Conservation (phyloP, 495 filamentous ascomycete genomes). For the Podospora bellae-mahoneyi region DNA sequence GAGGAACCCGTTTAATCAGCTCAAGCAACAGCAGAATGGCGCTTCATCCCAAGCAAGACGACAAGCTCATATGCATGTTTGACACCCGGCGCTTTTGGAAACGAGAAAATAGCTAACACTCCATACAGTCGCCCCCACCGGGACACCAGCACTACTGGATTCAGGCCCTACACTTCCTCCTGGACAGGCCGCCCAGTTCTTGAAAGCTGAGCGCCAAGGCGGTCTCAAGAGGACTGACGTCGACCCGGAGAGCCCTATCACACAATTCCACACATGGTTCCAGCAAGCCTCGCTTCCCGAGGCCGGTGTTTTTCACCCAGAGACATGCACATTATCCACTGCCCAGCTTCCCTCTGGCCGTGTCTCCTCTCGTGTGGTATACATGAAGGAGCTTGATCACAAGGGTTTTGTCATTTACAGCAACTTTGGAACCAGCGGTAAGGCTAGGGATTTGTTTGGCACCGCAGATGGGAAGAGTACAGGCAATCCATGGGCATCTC, state of each 20-base stretch:
- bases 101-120: background rate
- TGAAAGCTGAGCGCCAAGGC: conserved; percentile 39
- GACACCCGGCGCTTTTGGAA: background rate
- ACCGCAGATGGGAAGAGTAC: conserved; percentile 25
- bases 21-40: conserved; percentile 37
- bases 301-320: conserved; percentile 62
- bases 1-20: background rate
- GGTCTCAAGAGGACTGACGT: conserved; percentile 54
- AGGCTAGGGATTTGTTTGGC: conserved; percentile 59
- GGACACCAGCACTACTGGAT: conserved; percentile 20
- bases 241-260: conserved; percentile 55
- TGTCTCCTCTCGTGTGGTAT: conserved; percentile 80
- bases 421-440: conserved; percentile 79
- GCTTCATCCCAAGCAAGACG: conserved; percentile 42
- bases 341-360: conserved; percentile 80
- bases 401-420: conserved; percentile 87
- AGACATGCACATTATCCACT: conserved; percentile 76
- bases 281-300: conserved; percentile 55
- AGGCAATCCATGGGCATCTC: conserved; percentile 61
- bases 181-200: conserved; percentile 61
- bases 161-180: conserved; percentile 24
- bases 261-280: conserved; percentile 89
- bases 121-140: conserved; percentile 40
- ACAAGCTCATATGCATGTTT: conserved; percentile 52
- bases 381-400: conserved; percentile 81